Base-by-base conservation (phyloP, 768 basidiomycete genomes). In the Suillus luteus region DNA sequence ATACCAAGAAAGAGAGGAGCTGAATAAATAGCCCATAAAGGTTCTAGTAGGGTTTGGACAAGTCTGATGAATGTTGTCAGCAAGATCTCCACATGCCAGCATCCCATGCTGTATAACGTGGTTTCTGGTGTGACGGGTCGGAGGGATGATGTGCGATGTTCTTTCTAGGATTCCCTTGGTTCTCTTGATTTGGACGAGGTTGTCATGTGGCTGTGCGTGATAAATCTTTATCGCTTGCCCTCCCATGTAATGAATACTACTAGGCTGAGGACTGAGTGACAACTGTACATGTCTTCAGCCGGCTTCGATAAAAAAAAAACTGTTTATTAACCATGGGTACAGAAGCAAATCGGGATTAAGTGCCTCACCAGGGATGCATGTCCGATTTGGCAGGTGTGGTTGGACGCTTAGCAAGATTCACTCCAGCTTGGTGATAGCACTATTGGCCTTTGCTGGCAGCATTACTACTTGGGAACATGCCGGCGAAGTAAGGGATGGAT, bases 181-280 rank as follows among this genome's bases (percentile, higher is more conserved):
- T 55, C 63, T 59, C 55, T 65, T 65, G 55, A 68, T 66, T 55
- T 33, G 59, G 62, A 55, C 67, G 41, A 55, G 69, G 69, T 74
- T 71, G 67, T 73, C 68, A 76, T 76, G 67, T 75, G 73, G 75
- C 73, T 66, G 63, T 17, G 59, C 61, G 64, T 62, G 63, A 66
- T 65, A 15, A 37, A 65, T 64, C 66, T 67, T 70, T 76, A 76
- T 75, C 75, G 37, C 46, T 38, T 37, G 27, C 17, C 31, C 33
- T 22, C 54, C 10, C 60, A 62, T 55, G 31, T 7, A 24, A 61
- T 62, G 59, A 33, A 43, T 44, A 27, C n/a, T 59, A 27, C 24
- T 14, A 2, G 31, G 48, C 40, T 41, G 40, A 22, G n/a, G n/a
- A 6, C 40, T 41, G 40, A 22, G n/a, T 46, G 17, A 44, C n/a